Evolutionary conservation across 306 rosid species (phyloP), one percentile per base, ranked within the genome.

Genomic region (Corylus americana): DNA sequence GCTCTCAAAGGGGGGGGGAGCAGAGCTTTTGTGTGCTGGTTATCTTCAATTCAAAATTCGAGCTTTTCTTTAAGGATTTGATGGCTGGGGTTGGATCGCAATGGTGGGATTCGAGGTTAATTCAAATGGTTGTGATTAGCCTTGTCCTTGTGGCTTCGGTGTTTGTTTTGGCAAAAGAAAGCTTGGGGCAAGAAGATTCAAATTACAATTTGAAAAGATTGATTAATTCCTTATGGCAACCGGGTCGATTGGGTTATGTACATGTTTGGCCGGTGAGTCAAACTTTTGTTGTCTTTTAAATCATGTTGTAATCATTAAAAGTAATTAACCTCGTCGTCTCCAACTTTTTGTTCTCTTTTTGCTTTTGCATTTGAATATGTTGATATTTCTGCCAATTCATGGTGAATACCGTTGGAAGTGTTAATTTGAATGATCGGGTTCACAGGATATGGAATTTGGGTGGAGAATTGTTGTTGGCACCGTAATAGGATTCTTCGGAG

Each of bases 231-330:
- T 42, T 6, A 5, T 42, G 97, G 97, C 87, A 86, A 59, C 35
- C 93, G 2, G 83, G 62, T 4, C 80, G 73, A 62, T 74, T 89
- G 1, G 89, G 91, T 22, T 89, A 86, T 69, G 76, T 75, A 16
- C 98, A 89, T 73, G 88, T 87, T 45, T 93, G 98, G 98, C 98
- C 98, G 83, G 98, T 93, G 83, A 87, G 84, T 77, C 27, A 7
- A 17, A 18, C 72, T 42, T 39, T 42, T 45, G 6, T 39, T 3
- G 25, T 58, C 50, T 67, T 67, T 3, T 44, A 2, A 39, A 39
- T 39, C 44, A 54, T 5, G 22, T 17, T 4, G 20, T 14, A 14
- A 14, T 54, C 11, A 54, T 12, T 53, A 16, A 11, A 12, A 16
- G 57, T 4, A 13, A 13, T 22, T 22, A 22, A 22, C 25, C 25